These are phyloP conservation scores for Candida multigemmis DNA, from an alignment of 805 yeast genomes.

Conservation along the genomic window DNA sequence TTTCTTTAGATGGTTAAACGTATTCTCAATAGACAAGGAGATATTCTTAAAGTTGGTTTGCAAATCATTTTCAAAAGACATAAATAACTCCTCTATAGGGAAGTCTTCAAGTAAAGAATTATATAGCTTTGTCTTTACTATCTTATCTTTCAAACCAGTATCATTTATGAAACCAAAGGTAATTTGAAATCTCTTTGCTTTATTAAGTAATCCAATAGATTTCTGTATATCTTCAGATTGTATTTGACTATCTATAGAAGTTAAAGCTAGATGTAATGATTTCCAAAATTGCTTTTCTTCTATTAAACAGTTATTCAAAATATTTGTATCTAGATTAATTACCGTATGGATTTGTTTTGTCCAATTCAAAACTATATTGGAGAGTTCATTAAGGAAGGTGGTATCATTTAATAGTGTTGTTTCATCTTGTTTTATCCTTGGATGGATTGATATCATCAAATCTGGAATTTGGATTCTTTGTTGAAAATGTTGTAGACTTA, in stretches of 20 bases:
- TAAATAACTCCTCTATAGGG: slow-evolving; percentile 50
- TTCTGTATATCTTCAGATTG: slow-evolving; percentile 41
- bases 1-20: slow-evolving; percentile 58
- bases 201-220: slow-evolving; percentile 52
- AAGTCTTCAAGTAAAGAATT: slow-evolving; percentile 60
- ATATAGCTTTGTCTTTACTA: slow-evolving; percentile 42
- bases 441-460: slow-evolving; percentile 43
- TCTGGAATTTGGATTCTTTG: slow-evolving; percentile 65
- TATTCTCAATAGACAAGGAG: slow-evolving; percentile 27
- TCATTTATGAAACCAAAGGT: slow-evolving; percentile 67
- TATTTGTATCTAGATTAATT: slow-evolving; percentile 43
- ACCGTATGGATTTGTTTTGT: slow-evolving; percentile 50
- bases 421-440: slow-evolving; percentile 21
- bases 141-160: slow-evolving; percentile 52
- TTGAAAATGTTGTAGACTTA: slow-evolving; percentile 59
- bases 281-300: slow-evolving; percentile 79
- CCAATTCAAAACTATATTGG: slow-evolving; percentile 68
- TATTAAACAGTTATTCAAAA: slow-evolving; percentile 43
- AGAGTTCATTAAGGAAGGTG: slow-evolving; percentile 56
- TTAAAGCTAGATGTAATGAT: slow-evolving; percentile 55
- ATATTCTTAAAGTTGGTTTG: slow-evolving; percentile 9
- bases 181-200: slow-evolving; percentile 73
- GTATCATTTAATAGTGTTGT: slow-evolving; percentile 33
- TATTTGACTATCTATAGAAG: slow-evolving; percentile 49
- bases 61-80: slow-evolving; percentile 32